phyloP scores from a whole-genome alignment of 2,329 filamentous ascomycete genomes.

The Rutstroemia sp. region DNA sequence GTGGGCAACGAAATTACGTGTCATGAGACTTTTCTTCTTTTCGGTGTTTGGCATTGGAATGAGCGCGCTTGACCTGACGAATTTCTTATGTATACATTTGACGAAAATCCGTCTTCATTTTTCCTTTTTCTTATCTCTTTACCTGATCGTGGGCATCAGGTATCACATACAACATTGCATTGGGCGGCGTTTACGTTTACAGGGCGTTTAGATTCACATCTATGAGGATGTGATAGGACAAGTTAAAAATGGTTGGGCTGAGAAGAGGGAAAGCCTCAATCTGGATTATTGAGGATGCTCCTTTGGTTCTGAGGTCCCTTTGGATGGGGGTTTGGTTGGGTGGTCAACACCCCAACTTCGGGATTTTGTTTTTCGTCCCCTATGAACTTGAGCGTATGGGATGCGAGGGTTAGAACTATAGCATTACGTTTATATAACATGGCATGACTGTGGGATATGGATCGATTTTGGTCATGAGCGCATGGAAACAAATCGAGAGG shows the following conservation, averaged over 20 bases:
- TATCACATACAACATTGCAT: conserved; percentile 1
- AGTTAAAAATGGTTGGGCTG: background rate
- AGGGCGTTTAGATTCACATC: conserved; percentile 4
- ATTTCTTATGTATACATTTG: conserved; percentile 7
- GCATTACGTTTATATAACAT: conserved; percentile 4
- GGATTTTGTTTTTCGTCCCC: background rate
- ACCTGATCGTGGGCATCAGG: background rate
- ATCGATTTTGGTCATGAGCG: background rate
- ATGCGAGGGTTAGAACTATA: background rate
- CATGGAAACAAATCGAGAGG: conserved; percentile 1
- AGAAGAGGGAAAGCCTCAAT: conserved; percentile 3
- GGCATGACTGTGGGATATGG: background rate
- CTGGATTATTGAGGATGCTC: background rate
- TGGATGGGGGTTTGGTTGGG: background rate
- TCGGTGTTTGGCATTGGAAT: background rate
- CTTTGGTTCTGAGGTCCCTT: conserved; percentile 1
- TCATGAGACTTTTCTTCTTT: background rate
- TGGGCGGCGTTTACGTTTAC: conserved; percentile 8
- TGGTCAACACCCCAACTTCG: background rate
- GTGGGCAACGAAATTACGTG: conserved; percentile 4
- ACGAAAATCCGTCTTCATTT: background rate
- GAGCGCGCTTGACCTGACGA: background rate
- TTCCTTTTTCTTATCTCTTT: background rate
- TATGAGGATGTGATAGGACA: conserved; percentile 1
- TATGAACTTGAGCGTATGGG: background rate